Base-by-base conservation (phyloP, 352 stramenopile species). In the Thalassiosira hispida region DNA sequence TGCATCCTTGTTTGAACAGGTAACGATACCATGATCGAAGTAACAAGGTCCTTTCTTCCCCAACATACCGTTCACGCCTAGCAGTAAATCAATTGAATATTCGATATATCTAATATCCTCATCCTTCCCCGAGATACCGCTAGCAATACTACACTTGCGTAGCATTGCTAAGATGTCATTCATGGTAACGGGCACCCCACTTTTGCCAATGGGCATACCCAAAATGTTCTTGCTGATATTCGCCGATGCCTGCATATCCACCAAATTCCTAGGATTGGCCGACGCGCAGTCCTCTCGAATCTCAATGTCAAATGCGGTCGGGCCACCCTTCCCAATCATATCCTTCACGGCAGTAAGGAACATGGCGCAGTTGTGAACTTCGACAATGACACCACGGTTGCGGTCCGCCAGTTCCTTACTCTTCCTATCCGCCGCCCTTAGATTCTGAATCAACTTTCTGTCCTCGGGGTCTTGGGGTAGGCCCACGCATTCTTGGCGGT, bases 21-120 rank as follows among this genome's bases (percentile, higher is more conserved):
- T 31, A 16, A 73, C 64, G 20, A 73, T 53, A 1, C 49, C 64
- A 55, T 73, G 64, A 11, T 73, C 35, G n/a, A 73, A 73, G 33
- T 64, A 73, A n/a, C 20, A 42, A 14, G 49, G 64, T n/a, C 64
- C 64, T 6, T 61, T 42, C 49, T 56, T 73, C 31, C 64, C 64
- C 0, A 73, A 11, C 49, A 63, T 40, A 8, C 38, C 20, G 20
- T 35, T 62, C 38, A 52, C 35, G 7, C 4, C 49, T 6, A 20
- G 11, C 16, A 73, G 18, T 20, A 73, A 42, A 14, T 73, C 25
- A 29, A 73, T 64, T 11, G 64, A 44, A 53, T 53, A 64, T 25
- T 63, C 29, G 16, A 52, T 53, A 22, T 33, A 22, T 4, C 20
- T 35, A 64, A n/a, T n/a, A n/a, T n/a, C n/a, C n/a, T n/a, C n/a